Evolutionary conservation across 192 early-diverging fungal genomes (phyloP).

Genomic region (Phycomyces blakesleeanus): DNA sequence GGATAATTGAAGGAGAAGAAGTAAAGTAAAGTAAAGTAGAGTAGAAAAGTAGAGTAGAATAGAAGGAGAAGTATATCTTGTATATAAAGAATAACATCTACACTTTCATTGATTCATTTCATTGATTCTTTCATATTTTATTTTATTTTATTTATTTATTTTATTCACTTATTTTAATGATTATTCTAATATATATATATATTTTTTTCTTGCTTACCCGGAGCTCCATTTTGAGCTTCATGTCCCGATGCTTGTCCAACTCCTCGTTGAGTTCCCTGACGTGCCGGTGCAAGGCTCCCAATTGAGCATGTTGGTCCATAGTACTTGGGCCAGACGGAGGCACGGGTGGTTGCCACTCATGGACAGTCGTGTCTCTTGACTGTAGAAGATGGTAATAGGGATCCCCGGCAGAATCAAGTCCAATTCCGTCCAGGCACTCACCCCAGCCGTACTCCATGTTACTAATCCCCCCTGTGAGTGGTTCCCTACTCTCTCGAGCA

Average conservation of each 20-base stretch:
- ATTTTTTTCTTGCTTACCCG: conserved; percentile 20
- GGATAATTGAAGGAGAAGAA: no score
- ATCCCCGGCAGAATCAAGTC: not conserved
- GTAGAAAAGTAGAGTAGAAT: no score
- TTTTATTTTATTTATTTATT: no score
- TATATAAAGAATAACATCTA: no score
- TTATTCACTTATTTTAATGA: no score
- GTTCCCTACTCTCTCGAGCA: conserved; percentile 85
- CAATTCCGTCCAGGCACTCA: conserved; percentile 29
- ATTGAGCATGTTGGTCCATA: conserved; percentile 46
- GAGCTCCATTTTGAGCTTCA: conserved; percentile 38
- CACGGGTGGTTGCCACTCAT: conserved; percentile 49
- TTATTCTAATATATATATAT: no score
- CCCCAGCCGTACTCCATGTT: conserved; percentile 96
- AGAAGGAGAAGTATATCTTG: no score
- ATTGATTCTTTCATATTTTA: no score
- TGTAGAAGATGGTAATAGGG: conserved; percentile 2
- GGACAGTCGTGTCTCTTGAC: conserved; percentile 31
- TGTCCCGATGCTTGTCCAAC: conserved; percentile 63
- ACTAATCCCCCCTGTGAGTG: conserved; percentile 79
- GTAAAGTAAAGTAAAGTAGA: no score
- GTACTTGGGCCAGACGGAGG: conserved; percentile 39
- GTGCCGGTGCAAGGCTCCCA: conserved; percentile 57
- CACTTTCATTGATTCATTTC: no score
- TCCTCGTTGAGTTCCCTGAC: conserved; percentile 61